Percentiles rank a stretch among this genome's conserved stretches.
Conservation (phyloP, 352 stramenopile species). For the Globisporangium abappressorium region DNA sequence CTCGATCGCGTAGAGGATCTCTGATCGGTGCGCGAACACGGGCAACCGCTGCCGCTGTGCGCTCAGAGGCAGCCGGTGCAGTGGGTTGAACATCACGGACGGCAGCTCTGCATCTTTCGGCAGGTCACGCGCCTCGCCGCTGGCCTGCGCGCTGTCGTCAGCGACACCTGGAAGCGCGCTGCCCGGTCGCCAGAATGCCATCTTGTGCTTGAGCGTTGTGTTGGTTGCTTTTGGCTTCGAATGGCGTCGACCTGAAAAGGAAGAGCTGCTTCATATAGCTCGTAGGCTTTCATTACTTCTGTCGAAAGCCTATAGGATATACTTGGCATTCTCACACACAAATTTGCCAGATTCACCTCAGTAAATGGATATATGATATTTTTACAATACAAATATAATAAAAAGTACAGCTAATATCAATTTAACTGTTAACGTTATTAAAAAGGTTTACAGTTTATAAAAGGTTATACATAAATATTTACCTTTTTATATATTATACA, state of each 20-base stretch:
- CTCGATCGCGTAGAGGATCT: conserved; percentile 92
- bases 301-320: no score
- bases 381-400: no score
- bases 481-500: no score
- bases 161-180: conserved; percentile 28
- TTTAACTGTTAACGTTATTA: no score
- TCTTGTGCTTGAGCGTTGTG: conserved; percentile 5
- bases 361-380: no score
- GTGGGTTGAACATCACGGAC: conserved; percentile 58
- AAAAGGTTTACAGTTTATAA: no score
- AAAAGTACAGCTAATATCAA: no score
- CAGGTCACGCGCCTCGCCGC: conserved; percentile 27
- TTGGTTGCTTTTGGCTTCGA: conserved; percentile 2
- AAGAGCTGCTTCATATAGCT: no score
- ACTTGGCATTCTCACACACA: no score
- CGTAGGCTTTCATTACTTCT: no score
- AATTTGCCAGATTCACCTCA: no score
- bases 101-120: conserved; percentile 33
- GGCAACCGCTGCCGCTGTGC: conserved; percentile 71
- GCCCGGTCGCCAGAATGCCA: conserved; percentile 75
- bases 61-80: conserved; percentile 51
- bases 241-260: background rate
- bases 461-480: no score
- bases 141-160: conserved; percentile 25
- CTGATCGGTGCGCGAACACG: conserved; percentile 83